Base-by-base conservation (phyloP, 345 rosid genomes). In the Hypericum androsaemum region DNA sequence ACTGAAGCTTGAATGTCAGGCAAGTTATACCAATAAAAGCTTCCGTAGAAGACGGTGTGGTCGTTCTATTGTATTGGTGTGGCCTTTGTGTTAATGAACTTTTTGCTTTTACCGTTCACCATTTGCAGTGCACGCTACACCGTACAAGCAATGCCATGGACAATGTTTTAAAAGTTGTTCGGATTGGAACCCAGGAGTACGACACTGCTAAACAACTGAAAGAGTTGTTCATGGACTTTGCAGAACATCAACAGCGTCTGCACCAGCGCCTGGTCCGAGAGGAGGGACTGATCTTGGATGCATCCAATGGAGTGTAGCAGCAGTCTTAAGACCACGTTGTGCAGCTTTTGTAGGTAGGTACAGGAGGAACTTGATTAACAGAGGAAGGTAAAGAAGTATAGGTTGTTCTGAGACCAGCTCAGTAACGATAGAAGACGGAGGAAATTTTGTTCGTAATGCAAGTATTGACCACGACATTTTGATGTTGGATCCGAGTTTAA, bases 141-240 rank as follows among this genome's bases (percentile, higher is more conserved):
- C 39, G 32, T 10, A 39, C 15, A 6, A 46, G 50, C n/a, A 41
- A 16, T 7, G 2, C 1, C 3, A 35, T 36, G 43, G 49, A 7
- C 7, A 7, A 47, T 40, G 76, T 53, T 40, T 28, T 74, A 41
- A 71, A 54, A 59, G 41, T 74, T 11, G 77, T 71, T n/a, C 39
- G 3, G 38, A 40, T 12, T 12, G 80, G 70, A 32, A 63, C 73
- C 0, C 61, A 63, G 38, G 77, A 66, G 51, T 77, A 58, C 47
- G 10, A 22, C 47, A 61, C 17, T 11, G 83, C 71, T 0, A 66
- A 58, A 66, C 49, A 61, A 58, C 43, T 58, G 46, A 69, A 59
- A 44, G 73, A 69, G 53, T 15, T 69, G 22, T 67, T 69, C 41
- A 5, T 61, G 65, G 71, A 69, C 41, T 78, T 74, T 37, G 35